Evolutionary conservation across 1,284 basidiomycete species (phyloP).

Genomic region (Apiotrichum veenhuisii): DNA sequence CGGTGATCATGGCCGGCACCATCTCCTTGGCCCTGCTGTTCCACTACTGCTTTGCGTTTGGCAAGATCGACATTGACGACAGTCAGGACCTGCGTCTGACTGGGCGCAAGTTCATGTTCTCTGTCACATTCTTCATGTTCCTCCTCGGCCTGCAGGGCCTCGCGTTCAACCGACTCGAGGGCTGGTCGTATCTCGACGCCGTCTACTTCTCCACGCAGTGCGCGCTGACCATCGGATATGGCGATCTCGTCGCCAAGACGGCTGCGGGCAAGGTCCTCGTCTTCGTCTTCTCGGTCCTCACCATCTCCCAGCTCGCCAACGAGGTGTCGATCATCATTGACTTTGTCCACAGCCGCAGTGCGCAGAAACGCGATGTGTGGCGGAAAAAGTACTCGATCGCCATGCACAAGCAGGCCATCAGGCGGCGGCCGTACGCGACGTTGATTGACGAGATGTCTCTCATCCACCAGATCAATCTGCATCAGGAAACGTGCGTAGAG

Average conservation of each 20-base stretch:
- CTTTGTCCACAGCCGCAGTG: conserved; percentile 38
- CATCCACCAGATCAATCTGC: conserved; percentile 42
- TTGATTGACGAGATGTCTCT: conserved; percentile 45
- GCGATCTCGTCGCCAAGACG: conserved; percentile 38
- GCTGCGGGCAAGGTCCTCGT: conserved; percentile 45
- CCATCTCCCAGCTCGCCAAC: conserved; percentile 49
- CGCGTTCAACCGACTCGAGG: conserved; percentile 40
- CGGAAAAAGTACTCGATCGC: conserved; percentile 36
- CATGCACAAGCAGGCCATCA: conserved; percentile 36
- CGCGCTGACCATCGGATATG: conserved; percentile 48
- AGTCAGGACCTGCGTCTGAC: conserved; percentile 36
- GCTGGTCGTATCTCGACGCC: conserved; percentile 44
- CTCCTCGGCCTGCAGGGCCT: conserved; percentile 44
- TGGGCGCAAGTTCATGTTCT: conserved; percentile 51
- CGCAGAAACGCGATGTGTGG: conserved; percentile 43
- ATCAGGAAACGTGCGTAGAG: conserved; percentile 41
- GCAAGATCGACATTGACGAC: conserved; percentile 21
- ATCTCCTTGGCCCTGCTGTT: conserved; percentile 44
- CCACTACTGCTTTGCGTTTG: conserved; percentile 46
- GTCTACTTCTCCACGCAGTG: conserved; percentile 33
- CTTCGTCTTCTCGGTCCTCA: conserved; percentile 50
- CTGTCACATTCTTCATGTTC: conserved; percentile 46
- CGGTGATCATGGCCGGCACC: conserved; percentile 44
- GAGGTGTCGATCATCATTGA: conserved; percentile 48
- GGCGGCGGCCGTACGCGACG: conserved; percentile 30